Evolutionary conservation across 768 basidiomycete genomes (phyloP), one percentile per base, ranked within the genome.

Genomic region (Macrolepiota fuliginosa): DNA sequence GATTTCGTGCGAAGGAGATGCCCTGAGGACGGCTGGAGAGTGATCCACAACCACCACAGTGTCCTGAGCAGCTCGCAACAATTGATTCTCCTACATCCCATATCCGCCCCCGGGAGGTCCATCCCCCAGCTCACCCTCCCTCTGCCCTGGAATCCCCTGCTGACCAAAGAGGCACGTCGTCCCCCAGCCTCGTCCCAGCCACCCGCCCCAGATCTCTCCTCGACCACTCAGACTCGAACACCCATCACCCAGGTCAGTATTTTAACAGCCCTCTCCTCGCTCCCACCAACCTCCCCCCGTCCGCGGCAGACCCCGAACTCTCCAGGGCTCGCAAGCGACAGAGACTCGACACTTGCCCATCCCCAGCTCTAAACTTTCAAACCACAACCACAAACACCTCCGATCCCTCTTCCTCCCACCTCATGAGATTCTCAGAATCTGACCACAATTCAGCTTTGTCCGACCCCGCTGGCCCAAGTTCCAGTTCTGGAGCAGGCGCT

Each of bases 21-120:
- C 56, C 40, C 60, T 61, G 55, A 57, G 56, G 50, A 22, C 39
- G 40, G 35, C 54, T 40, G 29, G n/a, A 55, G 46, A 13, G 49
- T 59, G n/a, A 36, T 45, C 61, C 54, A 52, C 64, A 46, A 65
- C 64, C 66, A 68, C 64, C 64, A 64, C 65, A 46, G 46, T 39
- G 32, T 55, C 3, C 52, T 61, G 54, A 51, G 62, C 64, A 63
- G 58, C 57, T 60, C 59, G 58, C 60, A 56, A 81, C 81, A 79
- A 90, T 90, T 89, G 86, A 88, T 87, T 79, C 87, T 77, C 73
- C 79, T 77, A 83, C 81, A 75, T 79, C 72, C 76, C 81, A 75
- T 76, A 74, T 78, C 73, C 79, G 75, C 71, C 15, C 82, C 73
- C 81, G 83, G 87, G 84, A 85, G 77, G 74, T 73, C 75, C 75